Evolutionary conservation across 495 filamentous ascomycete species (phyloP).

Genomic region (Parathielavia hyrcaniae): DNA sequence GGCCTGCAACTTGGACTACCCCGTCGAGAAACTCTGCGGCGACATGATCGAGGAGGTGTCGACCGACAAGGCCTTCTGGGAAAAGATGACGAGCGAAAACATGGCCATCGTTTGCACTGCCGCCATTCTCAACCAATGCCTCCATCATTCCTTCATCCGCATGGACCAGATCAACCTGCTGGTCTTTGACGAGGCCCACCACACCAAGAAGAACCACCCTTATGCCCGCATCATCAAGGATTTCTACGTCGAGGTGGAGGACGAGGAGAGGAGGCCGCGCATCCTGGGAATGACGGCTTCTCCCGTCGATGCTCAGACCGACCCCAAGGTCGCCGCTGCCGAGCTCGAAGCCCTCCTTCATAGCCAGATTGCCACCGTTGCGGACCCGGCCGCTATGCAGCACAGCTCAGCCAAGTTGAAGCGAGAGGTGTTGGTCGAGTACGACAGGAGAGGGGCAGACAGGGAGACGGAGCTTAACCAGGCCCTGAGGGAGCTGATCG

Average conservation of each 20-base stretch:
- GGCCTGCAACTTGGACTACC: conserved; percentile 74
- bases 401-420: conserved; percentile 53
- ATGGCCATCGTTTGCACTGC: conserved; percentile 94
- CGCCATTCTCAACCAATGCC: conserved; percentile 70
- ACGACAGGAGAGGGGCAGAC: conserved; percentile 44
- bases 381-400: conserved; percentile 56
- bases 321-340: conserved; percentile 64
- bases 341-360: conserved; percentile 74
- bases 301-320: conserved; percentile 76
- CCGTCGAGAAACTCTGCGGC: conserved; percentile 73
- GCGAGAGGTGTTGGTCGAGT: conserved; percentile 54
- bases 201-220: conserved; percentile 89
- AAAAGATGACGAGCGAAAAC: conserved; percentile 57
- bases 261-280: conserved; percentile 53
- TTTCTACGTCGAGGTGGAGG: conserved; percentile 54
- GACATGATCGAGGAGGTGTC: conserved; percentile 50
- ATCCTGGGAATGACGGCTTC: conserved; percentile 98
- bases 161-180: conserved; percentile 85
- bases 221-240: conserved; percentile 92
- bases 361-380: conserved; percentile 75
- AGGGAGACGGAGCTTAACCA: conserved; percentile 61
- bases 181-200: conserved; percentile 95
- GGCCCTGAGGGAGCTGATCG: conserved; percentile 50
- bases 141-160: conserved; percentile 72
- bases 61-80: conserved; percentile 60